These are phyloP conservation scores for Salix suchowensis DNA, from an alignment of 345 rosid genomes.

Conservation along the genomic window DNA sequence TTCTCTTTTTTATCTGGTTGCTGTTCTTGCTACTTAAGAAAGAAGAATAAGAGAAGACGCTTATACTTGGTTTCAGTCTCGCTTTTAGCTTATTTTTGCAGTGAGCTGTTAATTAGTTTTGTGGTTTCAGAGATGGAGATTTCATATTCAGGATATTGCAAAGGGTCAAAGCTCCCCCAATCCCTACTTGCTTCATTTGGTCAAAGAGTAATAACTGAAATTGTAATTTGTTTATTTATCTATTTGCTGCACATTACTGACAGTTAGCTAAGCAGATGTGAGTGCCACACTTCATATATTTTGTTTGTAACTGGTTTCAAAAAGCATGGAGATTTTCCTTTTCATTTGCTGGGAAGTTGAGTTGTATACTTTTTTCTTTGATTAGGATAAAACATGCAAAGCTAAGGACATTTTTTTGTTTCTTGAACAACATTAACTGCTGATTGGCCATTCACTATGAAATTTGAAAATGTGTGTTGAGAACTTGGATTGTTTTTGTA, in stretches of 20 bases:
- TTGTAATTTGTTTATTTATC: not conserved
- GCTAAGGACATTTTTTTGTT: too few species aligned
- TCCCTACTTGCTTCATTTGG: conserved; percentile 23
- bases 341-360: too few species aligned
- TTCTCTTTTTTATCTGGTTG: not conserved
- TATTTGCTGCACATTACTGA: not conserved
- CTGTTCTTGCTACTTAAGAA: not conserved
- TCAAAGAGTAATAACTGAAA: conserved; percentile 20
- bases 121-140: conserved; percentile 30
- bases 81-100: not conserved
- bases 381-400: too few species aligned
- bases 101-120: not conserved
- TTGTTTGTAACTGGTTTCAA: not conserved
- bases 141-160: conserved; percentile 19
- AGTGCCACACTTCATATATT: not conserved
- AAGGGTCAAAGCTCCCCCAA: conserved; percentile 14
- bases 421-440: too few species aligned
- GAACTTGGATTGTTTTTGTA: not conserved
- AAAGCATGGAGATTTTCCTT: too few species aligned
- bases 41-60: not conserved
- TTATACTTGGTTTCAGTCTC: not conserved
- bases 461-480: not conserved
- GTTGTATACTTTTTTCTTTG: too few species aligned
- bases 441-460: not conserved
- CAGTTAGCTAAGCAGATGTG: not conserved